Conservation (phyloP, 768 basidiomycete genomes). For the Phlegmacium glaucopus region DNA sequence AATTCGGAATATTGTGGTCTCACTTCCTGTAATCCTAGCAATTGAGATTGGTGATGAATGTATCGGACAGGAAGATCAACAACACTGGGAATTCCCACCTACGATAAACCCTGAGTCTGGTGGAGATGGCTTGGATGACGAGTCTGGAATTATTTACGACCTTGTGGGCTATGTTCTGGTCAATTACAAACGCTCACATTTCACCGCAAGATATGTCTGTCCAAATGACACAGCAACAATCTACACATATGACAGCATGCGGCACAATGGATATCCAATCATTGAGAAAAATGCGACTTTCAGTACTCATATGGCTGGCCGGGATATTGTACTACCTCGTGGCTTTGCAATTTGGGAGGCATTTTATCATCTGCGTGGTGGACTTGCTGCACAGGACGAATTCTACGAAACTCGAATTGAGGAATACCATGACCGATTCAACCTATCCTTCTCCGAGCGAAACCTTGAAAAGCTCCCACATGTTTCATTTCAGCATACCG, state of each 20-base stretch:
- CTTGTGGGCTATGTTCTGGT: slow-evolving; percentile 19
- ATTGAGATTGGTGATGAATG: slow-evolving; percentile 13
- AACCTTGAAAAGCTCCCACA: slow-evolving; percentile 2
- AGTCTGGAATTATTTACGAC: slow-evolving; percentile 17
- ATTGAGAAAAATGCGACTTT: slow-evolving; percentile 4
- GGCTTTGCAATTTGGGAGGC: slow-evolving; percentile 10
- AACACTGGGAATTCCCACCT: slow-evolving; percentile 19
- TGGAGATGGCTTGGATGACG: background rate
- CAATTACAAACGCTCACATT: slow-evolving; percentile 15
- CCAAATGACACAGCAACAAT: slow-evolving; percentile 7
- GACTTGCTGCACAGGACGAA: slow-evolving; percentile 11
- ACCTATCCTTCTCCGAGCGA: slow-evolving; percentile 3
- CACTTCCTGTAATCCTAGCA: slow-evolving; percentile 16
- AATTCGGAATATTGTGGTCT: slow-evolving; percentile 10
- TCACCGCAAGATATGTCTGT: slow-evolving; percentile 18
- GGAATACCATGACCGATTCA: background rate
- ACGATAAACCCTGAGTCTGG: slow-evolving; percentile 10
- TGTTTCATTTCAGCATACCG: slow-evolving; percentile 1
- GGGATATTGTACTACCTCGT: slow-evolving; percentile 3
- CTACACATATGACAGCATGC: slow-evolving; percentile 20
- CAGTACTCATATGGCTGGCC: slow-evolving; percentile 8
- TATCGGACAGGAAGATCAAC: background rate
- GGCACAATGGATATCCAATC: slow-evolving; percentile 10
- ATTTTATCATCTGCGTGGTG: slow-evolving; percentile 19
- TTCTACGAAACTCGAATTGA: slow-evolving; percentile 7